phyloP scores from a whole-genome alignment of 495 filamentous ascomycete species.

The Penicillium antarcticum region DNA sequence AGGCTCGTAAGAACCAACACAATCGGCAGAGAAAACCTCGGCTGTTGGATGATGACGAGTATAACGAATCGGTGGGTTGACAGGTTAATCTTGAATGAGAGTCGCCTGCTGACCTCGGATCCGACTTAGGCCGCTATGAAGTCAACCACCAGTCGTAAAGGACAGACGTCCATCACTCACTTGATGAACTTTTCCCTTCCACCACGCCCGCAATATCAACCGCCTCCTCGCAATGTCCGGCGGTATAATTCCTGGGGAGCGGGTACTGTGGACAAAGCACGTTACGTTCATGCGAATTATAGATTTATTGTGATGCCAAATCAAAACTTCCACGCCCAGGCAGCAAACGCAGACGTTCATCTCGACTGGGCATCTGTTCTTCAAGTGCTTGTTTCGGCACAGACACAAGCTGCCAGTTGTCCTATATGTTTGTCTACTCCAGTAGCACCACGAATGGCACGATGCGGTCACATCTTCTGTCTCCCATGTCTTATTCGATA shows the following conservation, averaged over 20 bases:
- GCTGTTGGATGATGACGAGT: conserved; percentile 71
- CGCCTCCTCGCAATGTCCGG: conserved; percentile 53
- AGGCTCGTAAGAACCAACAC: conserved; percentile 72
- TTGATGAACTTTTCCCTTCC: conserved; percentile 88
- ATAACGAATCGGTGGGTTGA: conserved; percentile 69
- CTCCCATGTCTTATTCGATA: conserved; percentile 90
- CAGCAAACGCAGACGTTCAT: conserved; percentile 83
- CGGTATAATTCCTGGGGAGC: conserved; percentile 78
- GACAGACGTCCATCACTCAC: conserved; percentile 95
- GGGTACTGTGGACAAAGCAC: conserved; percentile 86
- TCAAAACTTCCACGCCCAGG: conserved; percentile 74
- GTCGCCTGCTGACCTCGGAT: conserved; percentile 18
- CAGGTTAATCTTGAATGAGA: conserved; percentile 1
- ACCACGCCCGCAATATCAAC: conserved; percentile 65
- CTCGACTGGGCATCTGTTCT: conserved; percentile 88
- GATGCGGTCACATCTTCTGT: conserved; percentile 97
- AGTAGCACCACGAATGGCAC: conserved; percentile 94
- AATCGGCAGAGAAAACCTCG: conserved; percentile 54
- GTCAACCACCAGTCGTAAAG: conserved; percentile 79
- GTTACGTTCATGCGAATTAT: conserved; percentile 97
- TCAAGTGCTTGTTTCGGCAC: conserved; percentile 84
- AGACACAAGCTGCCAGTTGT: conserved; percentile 83
- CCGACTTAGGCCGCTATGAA: conserved; percentile 66
- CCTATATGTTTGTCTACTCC: conserved; percentile 91
- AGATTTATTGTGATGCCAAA: conserved; percentile 88